These are phyloP conservation scores for Shiraia sp. DNA, from an alignment of 2,329 filamentous ascomycete genomes.

Conservation along the genomic window DNA sequence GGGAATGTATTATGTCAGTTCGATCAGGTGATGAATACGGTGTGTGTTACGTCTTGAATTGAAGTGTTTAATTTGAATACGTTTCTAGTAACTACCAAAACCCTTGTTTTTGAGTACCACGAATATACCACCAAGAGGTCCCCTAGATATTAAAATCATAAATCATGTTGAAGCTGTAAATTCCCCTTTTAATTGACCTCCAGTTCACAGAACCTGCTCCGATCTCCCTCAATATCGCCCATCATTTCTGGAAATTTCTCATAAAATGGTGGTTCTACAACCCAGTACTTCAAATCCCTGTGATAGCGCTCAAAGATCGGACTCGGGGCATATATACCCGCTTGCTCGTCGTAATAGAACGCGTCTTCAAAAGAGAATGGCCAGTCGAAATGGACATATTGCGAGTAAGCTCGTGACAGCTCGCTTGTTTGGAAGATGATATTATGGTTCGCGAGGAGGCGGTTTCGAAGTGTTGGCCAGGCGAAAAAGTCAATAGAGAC, in stretches of 20 bases:
- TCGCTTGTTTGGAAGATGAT: conserved; percentile 24
- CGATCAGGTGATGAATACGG: too few species aligned
- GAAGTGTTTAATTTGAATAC: too few species aligned
- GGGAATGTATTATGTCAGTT: too few species aligned
- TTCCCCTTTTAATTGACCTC: not conserved
- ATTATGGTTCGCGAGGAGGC: conserved; percentile 27
- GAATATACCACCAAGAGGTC: too few species aligned
- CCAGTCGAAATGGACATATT: conserved; percentile 37
- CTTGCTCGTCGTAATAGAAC: conserved; percentile 29
- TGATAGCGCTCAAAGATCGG: conserved; percentile 40
- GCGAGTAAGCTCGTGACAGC: conserved; percentile 28
- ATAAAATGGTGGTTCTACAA: conserved; percentile 29
- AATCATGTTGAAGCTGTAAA: not conserved
- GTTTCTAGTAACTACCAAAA: too few species aligned
- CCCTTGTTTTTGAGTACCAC: too few species aligned
- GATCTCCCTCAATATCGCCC: conserved; percentile 37
- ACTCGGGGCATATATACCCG: conserved; percentile 19
- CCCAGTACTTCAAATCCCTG: conserved; percentile 31
- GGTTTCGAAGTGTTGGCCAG: conserved; percentile 37
- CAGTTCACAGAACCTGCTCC: conserved; percentile 14
- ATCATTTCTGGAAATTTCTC: conserved; percentile 34
- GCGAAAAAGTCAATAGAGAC: conserved; percentile 40
- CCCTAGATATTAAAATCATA: too few species aligned
- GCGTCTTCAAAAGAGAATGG: conserved; percentile 39
- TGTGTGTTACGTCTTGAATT: too few species aligned